Base-by-base conservation (phyloP, 164 flowering plant genomes). In the Warburgia ugandensis region DNA sequence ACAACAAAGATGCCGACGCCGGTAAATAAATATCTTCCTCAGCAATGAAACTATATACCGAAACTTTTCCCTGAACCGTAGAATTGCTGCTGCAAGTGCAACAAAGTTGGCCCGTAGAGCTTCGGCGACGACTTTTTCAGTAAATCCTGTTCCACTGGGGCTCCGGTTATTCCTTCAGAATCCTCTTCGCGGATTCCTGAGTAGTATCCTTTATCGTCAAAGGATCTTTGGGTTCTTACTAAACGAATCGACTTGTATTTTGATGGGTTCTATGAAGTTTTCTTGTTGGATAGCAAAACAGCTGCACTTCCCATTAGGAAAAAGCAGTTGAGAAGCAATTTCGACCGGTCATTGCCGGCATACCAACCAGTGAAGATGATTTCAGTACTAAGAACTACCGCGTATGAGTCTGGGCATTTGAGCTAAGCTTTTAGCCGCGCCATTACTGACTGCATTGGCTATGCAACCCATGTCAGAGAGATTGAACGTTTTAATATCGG, bases 401-500 rank as follows among this genome's bases (percentile, higher is more conserved):
- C 95, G 25, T 68, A 54, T 4, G 71, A 62, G 59, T 72, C 52
- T 63, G 48, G 66, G 68, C 6, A 55, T 40, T 45, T 58, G 62
- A 1, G 81, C 56, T 6, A 83, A 62, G 45, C 60, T 68, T 13
- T 55, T 45, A 13, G 84, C 88, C 44, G 79, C 17, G n/a, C 75
- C 73, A n/a, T 83, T 52, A 12, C 64, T 77, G 0, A 81, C 17
- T 4, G 68, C 68, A 4, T 86, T 67, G 0, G 86, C 91, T 33
- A 88, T 78, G 65, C 95, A 86, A 11, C 95, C 95, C 95, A 83
- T 83, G 3, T 91, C 95, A 0, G 82, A 78, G 22, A 86, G 53
- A 39, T 65, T 83, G 35, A 52, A 86, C 73, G 68, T 77, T 55
- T 77, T 83, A 1, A 83, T 40, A 30, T 83, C 79, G 10, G 46